Evolutionary conservation across 306 rosid species (phyloP).

Genomic region (Morella rubra): DNA sequence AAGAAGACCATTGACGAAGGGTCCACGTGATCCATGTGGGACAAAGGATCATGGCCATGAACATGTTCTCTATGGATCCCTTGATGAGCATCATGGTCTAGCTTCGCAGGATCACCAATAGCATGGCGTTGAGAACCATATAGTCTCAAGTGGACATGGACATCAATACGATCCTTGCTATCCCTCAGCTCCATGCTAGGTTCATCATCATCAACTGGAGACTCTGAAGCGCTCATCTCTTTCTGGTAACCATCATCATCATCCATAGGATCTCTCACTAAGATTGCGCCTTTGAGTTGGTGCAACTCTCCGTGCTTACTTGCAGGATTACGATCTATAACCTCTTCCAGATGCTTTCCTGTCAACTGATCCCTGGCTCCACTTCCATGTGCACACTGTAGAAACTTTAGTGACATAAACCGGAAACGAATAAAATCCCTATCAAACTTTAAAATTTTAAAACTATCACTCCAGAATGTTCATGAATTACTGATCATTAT

Average conservation of each 20-base stretch:
- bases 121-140: background rate
- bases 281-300: background rate
- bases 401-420: background rate
- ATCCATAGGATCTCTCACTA: no score
- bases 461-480: no score
- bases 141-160: background rate
- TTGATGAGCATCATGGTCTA: slow-evolving; percentile 3
- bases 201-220: no score
- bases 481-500: background rate
- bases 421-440: no score
- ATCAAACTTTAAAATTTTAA: background rate
- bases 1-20: slow-evolving; percentile 62
- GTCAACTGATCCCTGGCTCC: slow-evolving; percentile 29
- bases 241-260: no score
- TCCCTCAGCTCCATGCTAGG: background rate
- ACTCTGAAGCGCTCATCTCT: no score
- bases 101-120: background rate
- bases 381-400: slow-evolving; percentile 38
- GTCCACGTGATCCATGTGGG: slow-evolving; percentile 44
- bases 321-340: background rate
- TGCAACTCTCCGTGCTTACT: background rate
- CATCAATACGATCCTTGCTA: background rate
- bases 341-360: background rate
- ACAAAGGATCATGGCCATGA: slow-evolving; percentile 9
- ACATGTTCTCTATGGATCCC: background rate